Base-by-base conservation (phyloP, 1,284 basidiomycete species). In the Melampsora americana region DNA sequence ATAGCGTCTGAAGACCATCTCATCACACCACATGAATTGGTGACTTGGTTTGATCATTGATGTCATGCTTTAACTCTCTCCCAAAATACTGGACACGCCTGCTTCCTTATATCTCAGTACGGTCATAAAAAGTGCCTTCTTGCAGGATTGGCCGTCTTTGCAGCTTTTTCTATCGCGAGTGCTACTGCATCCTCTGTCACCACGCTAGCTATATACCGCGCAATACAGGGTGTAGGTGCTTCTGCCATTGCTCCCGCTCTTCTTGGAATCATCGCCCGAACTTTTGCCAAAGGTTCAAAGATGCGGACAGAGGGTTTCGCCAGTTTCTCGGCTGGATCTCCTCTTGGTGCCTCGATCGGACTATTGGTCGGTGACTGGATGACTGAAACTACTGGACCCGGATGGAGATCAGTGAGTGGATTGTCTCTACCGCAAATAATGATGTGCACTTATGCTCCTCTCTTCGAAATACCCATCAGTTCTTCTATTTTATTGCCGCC, bases 141-240 rank as follows among this genome's bases (percentile, higher is more conserved):
- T 20, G 5, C 66, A 30, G 71, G 71, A 1, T 56, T 32, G 12
- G 20, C 20, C 9, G 12, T 74, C 7, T 74, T 64, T 23, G 48
- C 28, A 16, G 16, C 65, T 16, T 65, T 64, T 11, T 66, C 71
- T 1, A 14, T 74, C 3, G 62, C 44, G 20, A 66, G 71, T 60
- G 71, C 62, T 20, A 61, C 59, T 16, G 64, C 71, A 9, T 48
- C 23, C 16, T 56, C 48, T 9, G 44, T 46, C 20, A 28, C 66
- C 6, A 50, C 66, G 32, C 62, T 74, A 26, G 64, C 64, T n/a
- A 60, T 74, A 32, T 53, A 56, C n/a, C 28, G 71, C 16, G 71
- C 65, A 35, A 59, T 74, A 50, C 71, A 74, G 39, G 71, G 71
- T n/a, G 32, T 74, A 23, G 71, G 71, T 1, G 71, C 71, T 6